Evolutionary conservation across 805 yeast genomes (phyloP).

Genomic region (Starmerella khaoyaiensis): DNA sequence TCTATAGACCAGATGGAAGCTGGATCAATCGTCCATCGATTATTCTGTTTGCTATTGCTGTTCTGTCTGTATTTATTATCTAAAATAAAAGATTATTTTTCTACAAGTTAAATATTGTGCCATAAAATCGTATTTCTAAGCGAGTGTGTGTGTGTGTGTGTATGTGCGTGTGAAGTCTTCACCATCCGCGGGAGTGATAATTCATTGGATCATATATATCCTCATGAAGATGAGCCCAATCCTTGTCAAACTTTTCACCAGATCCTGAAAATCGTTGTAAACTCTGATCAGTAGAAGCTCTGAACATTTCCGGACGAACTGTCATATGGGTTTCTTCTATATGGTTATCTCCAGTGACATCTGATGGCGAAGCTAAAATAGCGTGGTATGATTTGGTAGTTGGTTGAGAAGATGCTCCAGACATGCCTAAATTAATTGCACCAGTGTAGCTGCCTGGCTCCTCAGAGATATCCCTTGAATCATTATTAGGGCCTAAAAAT

Average conservation of each 20-base stretch:
- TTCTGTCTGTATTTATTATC: background rate
- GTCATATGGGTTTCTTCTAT: constrained; percentile 4
- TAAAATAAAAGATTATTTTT: no score
- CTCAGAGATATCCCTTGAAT: constrained; percentile 3
- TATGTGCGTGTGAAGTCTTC: no score
- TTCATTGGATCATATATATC: constrained; percentile 21
- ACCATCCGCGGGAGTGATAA: constrained; percentile 24
- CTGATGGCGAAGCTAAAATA: no score
- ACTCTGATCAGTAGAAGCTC: constrained; percentile 16
- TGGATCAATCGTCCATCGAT: constrained; percentile 7
- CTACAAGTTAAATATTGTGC: no score
- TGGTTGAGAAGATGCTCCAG: background rate
- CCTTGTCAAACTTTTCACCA: background rate
- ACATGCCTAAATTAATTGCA: no score
- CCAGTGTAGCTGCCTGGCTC: no score
- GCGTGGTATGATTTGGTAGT: background rate
- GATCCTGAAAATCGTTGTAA: background rate
- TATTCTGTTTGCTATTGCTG: constrained; percentile 1
- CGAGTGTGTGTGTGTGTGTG: no score
- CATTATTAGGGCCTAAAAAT: background rate
- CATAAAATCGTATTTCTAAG: no score
- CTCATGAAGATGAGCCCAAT: constrained; percentile 15
- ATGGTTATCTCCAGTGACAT: no score
- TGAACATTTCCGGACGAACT: constrained; percentile 16
- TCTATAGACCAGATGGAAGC: constrained; percentile 20